A percentile compares a stretch with the other conserved stretches of the same genome.
phyloP scores from a whole-genome alignment of 345 rosid genomes.

The Linum tenue region DNA sequence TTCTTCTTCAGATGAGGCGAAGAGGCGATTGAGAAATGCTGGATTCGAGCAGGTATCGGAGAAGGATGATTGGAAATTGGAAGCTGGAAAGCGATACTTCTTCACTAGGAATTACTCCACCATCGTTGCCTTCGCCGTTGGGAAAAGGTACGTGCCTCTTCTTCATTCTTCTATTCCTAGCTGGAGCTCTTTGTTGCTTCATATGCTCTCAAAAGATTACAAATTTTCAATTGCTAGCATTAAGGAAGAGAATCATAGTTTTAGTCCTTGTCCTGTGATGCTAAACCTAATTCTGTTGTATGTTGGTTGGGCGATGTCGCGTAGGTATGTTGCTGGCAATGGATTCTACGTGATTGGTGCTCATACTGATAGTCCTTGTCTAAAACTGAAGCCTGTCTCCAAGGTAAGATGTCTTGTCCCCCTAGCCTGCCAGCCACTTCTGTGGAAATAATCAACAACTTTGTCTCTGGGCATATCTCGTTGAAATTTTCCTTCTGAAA shows the following conservation, averaged over 20 bases:
- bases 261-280: not conserved
- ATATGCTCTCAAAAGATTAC: not conserved
- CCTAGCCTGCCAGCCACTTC: no score
- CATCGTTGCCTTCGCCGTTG: constrained; percentile 86
- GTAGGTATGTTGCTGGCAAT: constrained; percentile 66
- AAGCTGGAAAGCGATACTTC: constrained; percentile 91
- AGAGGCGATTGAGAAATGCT: constrained; percentile 55
- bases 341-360: constrained; percentile 92
- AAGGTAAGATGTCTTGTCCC: no score
- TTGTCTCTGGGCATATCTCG: no score
- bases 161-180: not conserved
- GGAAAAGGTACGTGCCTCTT: constrained; percentile 55
- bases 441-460: no score
- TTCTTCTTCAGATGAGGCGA: constrained; percentile 62
- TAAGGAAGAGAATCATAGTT: not conserved
- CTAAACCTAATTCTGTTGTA: not conserved
- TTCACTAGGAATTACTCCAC: constrained; percentile 90
- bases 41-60: constrained; percentile 69
- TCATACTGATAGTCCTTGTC: constrained; percentile 93
- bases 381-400: constrained; percentile 60
- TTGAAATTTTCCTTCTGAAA: no score
- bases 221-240: no score
- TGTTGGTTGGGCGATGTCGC: not conserved
- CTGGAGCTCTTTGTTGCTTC: not conserved
- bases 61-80: constrained; percentile 76